These are phyloP conservation scores for Trichosporon inkin DNA, from an alignment of 1,284 basidiomycete species.

Conservation along the genomic window DNA sequence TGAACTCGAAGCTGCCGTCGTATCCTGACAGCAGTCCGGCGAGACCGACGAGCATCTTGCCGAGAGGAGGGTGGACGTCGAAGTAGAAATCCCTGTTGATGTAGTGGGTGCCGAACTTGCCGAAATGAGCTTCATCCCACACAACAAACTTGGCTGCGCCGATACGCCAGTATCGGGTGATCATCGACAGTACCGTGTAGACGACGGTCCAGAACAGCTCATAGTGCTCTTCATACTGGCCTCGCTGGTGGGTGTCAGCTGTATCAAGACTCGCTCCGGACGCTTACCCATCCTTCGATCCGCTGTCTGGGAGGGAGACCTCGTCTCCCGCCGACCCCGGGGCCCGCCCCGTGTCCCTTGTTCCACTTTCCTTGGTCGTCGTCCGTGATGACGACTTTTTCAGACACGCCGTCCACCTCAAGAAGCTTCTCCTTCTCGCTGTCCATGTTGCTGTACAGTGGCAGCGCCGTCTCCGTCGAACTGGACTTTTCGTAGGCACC, in stretches of 20 bases:
- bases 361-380: constrained; percentile 46
- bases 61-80: constrained; percentile 89
- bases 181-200: constrained; percentile 89
- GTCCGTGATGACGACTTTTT: constrained; percentile 28
- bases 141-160: constrained; percentile 83
- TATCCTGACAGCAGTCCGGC: constrained; percentile 88
- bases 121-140: constrained; percentile 99
- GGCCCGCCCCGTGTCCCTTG: constrained; percentile 44
- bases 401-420: constrained; percentile 20
- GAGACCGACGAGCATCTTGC: constrained; percentile 97
- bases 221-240: constrained; percentile 74
- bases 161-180: constrained; percentile 91
- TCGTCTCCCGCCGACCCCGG: constrained; percentile 40
- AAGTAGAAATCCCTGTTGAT: constrained; percentile 56
- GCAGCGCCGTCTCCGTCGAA: constrained; percentile 14
- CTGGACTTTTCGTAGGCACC: constrained; percentile 14
- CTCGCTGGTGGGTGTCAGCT: constrained; percentile 54
- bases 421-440: constrained; percentile 7
- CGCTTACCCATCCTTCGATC: constrained; percentile 42
- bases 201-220: constrained; percentile 75
- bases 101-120: constrained; percentile 95
- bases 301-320: constrained; percentile 43
- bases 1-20: constrained; percentile 88
- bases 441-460: constrained; percentile 22
- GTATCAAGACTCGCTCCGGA: neutral